Evolutionary conservation across 768 basidiomycete species (phyloP).

Genomic region (Hemileccinum rubropunctum): DNA sequence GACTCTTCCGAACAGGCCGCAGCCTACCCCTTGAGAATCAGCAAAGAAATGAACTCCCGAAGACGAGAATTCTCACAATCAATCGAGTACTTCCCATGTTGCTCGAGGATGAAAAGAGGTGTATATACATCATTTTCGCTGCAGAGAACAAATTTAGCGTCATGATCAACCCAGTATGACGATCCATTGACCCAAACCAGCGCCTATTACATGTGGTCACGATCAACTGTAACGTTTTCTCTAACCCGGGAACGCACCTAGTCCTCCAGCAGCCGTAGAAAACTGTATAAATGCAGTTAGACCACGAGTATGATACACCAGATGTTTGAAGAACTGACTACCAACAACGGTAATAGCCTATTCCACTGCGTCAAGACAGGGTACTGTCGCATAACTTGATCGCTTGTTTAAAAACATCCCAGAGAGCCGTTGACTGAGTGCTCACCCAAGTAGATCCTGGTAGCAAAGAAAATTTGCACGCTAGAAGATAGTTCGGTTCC

Average conservation of each 20-base stretch:
- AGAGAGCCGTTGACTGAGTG: not conserved
- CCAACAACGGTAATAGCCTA: not conserved
- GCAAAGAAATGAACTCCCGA: not conserved
- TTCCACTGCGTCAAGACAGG: not conserved
- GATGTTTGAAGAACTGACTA: constrained; percentile 4
- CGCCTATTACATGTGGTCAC: not conserved
- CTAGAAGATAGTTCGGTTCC: not conserved
- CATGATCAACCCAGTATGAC: not conserved
- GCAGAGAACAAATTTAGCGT: not conserved
- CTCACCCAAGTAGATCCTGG: constrained; percentile 8
- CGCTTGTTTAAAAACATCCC: not conserved
- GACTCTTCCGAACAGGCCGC: constrained; percentile 3
- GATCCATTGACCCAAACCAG: constrained; percentile 4
- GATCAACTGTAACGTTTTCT: not conserved
- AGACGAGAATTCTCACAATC: not conserved
- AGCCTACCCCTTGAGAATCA: not conserved
- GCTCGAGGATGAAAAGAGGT: not conserved
- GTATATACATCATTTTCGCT: constrained; percentile 1
- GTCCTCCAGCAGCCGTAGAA: not conserved
- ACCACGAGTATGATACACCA: not conserved
- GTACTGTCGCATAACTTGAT: constrained; percentile 6
- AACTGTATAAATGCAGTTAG: not conserved
- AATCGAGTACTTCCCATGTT: not conserved
- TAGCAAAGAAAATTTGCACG: constrained; percentile 6
- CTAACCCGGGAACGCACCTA: not conserved